Conservation (phyloP, 1,284 basidiomycete species). For the Cutaneotrichosporon sp. region DNA sequence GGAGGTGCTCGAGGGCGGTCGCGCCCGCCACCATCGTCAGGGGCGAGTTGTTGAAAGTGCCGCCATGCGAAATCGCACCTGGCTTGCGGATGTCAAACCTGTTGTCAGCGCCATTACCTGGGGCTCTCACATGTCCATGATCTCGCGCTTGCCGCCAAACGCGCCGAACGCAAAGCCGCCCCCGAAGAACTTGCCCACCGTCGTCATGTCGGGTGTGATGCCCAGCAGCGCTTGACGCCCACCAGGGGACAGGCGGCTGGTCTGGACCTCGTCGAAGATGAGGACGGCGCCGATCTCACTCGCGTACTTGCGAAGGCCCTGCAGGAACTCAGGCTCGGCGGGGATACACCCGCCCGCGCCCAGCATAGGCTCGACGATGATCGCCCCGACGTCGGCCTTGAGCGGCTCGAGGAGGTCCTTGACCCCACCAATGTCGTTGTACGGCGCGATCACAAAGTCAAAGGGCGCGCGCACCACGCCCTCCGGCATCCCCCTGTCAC, state of each 20-base stretch:
- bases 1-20: constrained; percentile 26
- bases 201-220: constrained; percentile 39
- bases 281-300: constrained; percentile 56
- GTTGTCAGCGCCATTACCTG: constrained; percentile 16
- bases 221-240: constrained; percentile 31
- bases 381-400: constrained; percentile 53
- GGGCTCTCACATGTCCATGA: constrained; percentile 41
- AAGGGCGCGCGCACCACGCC: constrained; percentile 26
- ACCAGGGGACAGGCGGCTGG: constrained; percentile 24
- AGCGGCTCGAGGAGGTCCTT: constrained; percentile 41
- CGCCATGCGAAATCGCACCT: constrained; percentile 25
- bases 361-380: constrained; percentile 58
- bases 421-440: constrained; percentile 52
- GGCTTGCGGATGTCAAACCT: constrained; percentile 33
- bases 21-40: constrained; percentile 37
- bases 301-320: constrained; percentile 54
- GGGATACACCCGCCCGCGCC: constrained; percentile 50
- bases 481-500: constrained; percentile 12
- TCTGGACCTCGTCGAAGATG: constrained; percentile 59
- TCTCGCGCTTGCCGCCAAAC: constrained; percentile 34
- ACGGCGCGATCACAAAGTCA: constrained; percentile 35
- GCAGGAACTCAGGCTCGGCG: constrained; percentile 51
- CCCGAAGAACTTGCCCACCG: constrained; percentile 39
- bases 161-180: constrained; percentile 42
- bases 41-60: constrained; percentile 42